Conservation (phyloP, 2,329 filamentous ascomycete genomes). For the Neonectria hederae region DNA sequence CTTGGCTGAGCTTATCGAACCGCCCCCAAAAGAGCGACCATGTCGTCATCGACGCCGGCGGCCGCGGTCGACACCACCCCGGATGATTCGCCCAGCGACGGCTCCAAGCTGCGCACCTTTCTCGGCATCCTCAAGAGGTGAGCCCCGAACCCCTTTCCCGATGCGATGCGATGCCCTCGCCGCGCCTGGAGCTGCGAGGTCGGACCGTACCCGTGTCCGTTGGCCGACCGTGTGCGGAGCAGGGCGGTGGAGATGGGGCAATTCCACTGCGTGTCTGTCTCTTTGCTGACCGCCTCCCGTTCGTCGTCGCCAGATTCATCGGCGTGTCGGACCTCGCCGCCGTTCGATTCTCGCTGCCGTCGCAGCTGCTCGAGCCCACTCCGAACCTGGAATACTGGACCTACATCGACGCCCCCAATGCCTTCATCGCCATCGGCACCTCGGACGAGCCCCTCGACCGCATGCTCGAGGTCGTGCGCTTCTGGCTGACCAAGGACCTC, state of each 20-base stretch:
- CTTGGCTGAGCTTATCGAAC: slow-evolving; percentile 19
- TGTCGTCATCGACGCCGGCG: slow-evolving; percentile 51
- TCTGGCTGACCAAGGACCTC: slow-evolving; percentile 99
- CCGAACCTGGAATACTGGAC: slow-evolving; percentile 99
- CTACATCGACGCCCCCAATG: slow-evolving; percentile 93
- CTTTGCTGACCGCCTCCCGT: slow-evolving; percentile 41
- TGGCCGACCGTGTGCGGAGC: slow-evolving; percentile 20
- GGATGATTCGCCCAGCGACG: slow-evolving; percentile 73
- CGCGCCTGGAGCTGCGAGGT: slow-evolving; percentile 27
- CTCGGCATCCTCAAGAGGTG: slow-evolving; percentile 88
- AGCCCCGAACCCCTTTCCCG: slow-evolving; percentile 45
- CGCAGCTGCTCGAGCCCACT: slow-evolving; percentile 93
- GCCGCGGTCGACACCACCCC: slow-evolving; percentile 44
- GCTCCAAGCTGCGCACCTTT: slow-evolving; percentile 89
- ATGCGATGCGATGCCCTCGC: slow-evolving; percentile 28
- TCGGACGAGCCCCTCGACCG: slow-evolving; percentile 91
- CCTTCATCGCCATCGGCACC: slow-evolving; percentile 84
- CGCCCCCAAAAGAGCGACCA: slow-evolving; percentile 34
- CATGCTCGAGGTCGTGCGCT: slow-evolving; percentile 92
- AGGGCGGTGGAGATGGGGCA: slow-evolving; percentile 25
- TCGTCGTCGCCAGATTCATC: slow-evolving; percentile 74
- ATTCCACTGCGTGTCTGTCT: slow-evolving; percentile 7
- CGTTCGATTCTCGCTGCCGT: slow-evolving; percentile 94
- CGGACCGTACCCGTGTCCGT: slow-evolving; percentile 25
- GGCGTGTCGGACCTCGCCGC: slow-evolving; percentile 95